Evolutionary conservation across 176 grass and related monocot species (phyloP), one percentile per base, ranked within the genome.

Genomic region (Thinopyrum elongatum): DNA sequence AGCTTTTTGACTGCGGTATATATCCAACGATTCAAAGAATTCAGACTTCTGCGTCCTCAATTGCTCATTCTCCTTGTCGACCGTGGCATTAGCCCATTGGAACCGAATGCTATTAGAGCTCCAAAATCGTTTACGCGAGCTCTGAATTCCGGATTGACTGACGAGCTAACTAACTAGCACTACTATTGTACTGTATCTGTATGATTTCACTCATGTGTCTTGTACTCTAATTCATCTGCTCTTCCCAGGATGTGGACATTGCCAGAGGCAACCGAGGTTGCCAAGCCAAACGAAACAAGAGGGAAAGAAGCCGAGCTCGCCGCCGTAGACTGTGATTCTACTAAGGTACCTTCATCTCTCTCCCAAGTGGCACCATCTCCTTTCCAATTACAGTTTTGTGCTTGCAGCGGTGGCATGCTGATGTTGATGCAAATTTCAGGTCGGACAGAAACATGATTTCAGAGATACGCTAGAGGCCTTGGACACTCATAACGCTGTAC

Each of bases 241-340:
- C 53, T 58, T 73, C 67, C 58, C 87, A 98, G 95, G 81, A 95
- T 95, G 86, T 98, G 91, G 95, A 91, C 78, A 29, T 63, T 95
- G 55, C 95, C 95, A 0, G 95, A 93, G 63, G 75, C 90, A 58
- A 90, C 58, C 22, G 89, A 95, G 16, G 66, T 88, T 25, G 80
- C 83, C 17, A 84, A 42, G 58, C 86, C 87, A 86, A 92, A 89
- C 74, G 69, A 38, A 26, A 88, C 33, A 67, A 81, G 76, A 71
- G 82, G 44, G 62, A 49, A 79, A 65, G 61, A 70, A 17, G 9
- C 81, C n/a, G 65, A 89, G 19, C 61, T 81, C 33, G 4, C 74
- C 14, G 64, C 83, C 17, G 87, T 72, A 75, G 86, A 87, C 79
- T 95, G 91, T 83, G 88, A 82, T 93, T 36, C 88, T 22, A 69